These are phyloP conservation scores for Stevia rebaudiana DNA, from an alignment of 140 eudicot genomes.

Conservation along the genomic window DNA sequence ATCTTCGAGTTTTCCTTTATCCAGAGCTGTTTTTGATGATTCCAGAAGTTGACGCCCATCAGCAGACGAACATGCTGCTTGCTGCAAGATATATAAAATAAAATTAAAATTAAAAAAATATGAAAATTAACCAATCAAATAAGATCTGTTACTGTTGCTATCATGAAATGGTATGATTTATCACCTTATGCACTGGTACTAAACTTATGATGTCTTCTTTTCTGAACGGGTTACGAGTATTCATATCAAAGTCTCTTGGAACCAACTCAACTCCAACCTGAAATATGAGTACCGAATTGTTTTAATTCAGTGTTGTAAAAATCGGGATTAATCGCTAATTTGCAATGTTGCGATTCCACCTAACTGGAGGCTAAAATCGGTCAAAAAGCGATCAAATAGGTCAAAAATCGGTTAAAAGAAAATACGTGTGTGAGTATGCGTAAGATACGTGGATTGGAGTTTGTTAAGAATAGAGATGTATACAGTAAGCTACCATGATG, in stretches of 20 bases:
- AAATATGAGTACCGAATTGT: constrained; percentile 9
- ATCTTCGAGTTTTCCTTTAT: constrained; percentile 98
- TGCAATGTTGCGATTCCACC: too few relatives aligned
- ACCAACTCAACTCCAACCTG: constrained; percentile 98
- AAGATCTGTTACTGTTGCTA: constrained; percentile 9
- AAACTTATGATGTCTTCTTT: constrained; percentile 80
- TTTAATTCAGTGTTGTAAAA: too few relatives aligned
- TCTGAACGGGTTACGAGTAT: constrained; percentile 71
- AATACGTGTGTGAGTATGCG: too few relatives aligned
- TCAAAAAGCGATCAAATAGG: too few relatives aligned
- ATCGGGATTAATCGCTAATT: too few relatives aligned
- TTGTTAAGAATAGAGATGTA: constrained; percentile 1
- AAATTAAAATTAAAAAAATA: constrained; percentile 12
- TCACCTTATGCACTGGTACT: constrained; percentile 97
- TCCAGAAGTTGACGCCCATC: constrained; percentile 98
- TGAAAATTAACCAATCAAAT: neutral
- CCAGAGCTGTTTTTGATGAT: constrained; percentile 97
- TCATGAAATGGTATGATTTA: constrained; percentile 3
- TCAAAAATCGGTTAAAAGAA: too few relatives aligned
- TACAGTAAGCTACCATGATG: neutral
- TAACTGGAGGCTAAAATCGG: too few relatives aligned
- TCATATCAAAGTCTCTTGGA: constrained; percentile 94
- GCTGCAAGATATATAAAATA: constrained; percentile 46
- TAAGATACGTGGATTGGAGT: too few relatives aligned
- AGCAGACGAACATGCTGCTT: constrained; percentile 99